phyloP scores from a whole-genome alignment of 108 stramenopile species.

The Conticribra weissflogii region DNA sequence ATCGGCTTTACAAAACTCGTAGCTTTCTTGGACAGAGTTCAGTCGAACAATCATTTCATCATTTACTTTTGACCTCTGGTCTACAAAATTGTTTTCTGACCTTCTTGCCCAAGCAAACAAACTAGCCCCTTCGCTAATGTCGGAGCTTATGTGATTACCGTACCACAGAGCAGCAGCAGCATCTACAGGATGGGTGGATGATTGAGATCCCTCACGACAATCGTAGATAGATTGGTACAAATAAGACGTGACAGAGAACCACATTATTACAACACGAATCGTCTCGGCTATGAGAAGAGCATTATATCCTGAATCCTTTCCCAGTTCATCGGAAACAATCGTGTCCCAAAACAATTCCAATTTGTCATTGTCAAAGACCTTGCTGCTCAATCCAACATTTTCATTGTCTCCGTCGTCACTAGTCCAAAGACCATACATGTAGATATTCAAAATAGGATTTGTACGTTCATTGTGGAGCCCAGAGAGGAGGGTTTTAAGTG shows the following conservation, averaged over 20 bases:
- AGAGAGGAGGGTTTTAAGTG: slow-evolving; percentile 31
- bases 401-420: slow-evolving; percentile 37
- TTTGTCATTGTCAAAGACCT: slow-evolving; percentile 43
- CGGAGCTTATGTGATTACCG: slow-evolving; percentile 56
- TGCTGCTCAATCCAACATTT: slow-evolving; percentile 49
- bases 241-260: slow-evolving; percentile 66
- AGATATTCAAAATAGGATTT: slow-evolving; percentile 43
- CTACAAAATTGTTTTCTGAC: slow-evolving; percentile 46
- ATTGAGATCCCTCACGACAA: slow-evolving; percentile 29
- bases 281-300: slow-evolving; percentile 54
- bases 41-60: slow-evolving; percentile 43
- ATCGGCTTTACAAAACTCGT: slow-evolving; percentile 41
- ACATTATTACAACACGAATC: slow-evolving; percentile 53
- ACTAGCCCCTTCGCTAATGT: slow-evolving; percentile 56
- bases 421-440: slow-evolving; percentile 45
- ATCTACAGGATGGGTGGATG: slow-evolving; percentile 50
- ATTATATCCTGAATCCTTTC: slow-evolving; percentile 34
- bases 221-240: slow-evolving; percentile 55
- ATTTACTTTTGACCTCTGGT: slow-evolving; percentile 9
- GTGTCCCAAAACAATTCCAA: slow-evolving; percentile 43
- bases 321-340: slow-evolving; percentile 36
- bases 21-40: slow-evolving; percentile 41
- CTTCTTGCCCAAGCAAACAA: slow-evolving; percentile 66
- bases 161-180: slow-evolving; percentile 81
- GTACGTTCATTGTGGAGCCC: slow-evolving; percentile 7